Evolutionary conservation across 306 rosid species (phyloP).

Genomic region (Castanea crenata): DNA sequence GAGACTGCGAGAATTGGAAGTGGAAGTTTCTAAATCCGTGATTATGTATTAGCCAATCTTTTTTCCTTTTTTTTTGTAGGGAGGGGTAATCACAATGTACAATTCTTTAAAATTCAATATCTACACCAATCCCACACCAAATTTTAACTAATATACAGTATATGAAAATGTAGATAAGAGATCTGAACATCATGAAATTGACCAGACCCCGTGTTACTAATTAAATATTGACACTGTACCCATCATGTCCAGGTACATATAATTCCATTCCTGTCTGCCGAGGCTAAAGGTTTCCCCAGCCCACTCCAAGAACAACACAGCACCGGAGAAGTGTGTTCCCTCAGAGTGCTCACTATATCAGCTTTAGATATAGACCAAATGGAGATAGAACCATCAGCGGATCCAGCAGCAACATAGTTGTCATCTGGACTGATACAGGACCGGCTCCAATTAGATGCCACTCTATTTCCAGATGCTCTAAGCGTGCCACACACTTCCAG

Average conservation of each 20-base stretch:
- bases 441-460: constrained; percentile 94
- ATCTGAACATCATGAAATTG: neutral
- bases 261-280: constrained; percentile 87
- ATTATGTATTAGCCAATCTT: too few relatives aligned
- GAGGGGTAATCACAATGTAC: neutral
- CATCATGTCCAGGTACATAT: constrained; percentile 75
- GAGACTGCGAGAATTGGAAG: too few relatives aligned
- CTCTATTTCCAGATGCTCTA: constrained; percentile 72
- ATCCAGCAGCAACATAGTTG: constrained; percentile 90
- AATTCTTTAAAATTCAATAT: constrained; percentile 19
- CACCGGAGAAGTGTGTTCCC: constrained; percentile 80
- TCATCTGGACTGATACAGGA: constrained; percentile 96
- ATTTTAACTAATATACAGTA: constrained; percentile 10
- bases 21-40: too few relatives aligned
- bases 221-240: neutral
- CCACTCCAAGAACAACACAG: constrained; percentile 91
- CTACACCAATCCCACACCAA: constrained; percentile 10
- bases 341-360: constrained; percentile 74
- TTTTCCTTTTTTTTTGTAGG: neutral
- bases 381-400: constrained; percentile 78
- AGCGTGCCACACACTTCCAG: constrained; percentile 86
- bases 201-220: neutral
- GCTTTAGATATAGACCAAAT: constrained; percentile 80
- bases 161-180: neutral
- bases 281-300: constrained; percentile 78